Base-by-base conservation (phyloP, 257 asterid genomes). In the Primulina eburnea region DNA sequence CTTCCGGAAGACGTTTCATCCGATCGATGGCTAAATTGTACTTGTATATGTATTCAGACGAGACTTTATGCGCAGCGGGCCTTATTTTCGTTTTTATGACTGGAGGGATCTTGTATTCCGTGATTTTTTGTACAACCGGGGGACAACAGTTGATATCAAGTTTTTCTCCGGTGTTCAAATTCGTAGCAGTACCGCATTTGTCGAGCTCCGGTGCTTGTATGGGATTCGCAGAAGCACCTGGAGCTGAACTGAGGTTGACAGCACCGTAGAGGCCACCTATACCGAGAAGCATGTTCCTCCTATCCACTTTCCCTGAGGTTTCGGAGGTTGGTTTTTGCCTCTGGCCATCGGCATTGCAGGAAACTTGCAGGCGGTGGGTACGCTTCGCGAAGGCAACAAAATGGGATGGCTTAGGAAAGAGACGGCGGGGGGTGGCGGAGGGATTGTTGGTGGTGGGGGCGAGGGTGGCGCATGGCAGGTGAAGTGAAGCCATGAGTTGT, bases 141-240 rank as follows among this genome's bases (percentile, higher is more conserved):
- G 75, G 79, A 32, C 79, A 75, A 33, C 79, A 75, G 16, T 35
- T 10, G 8, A 50, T 14, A 20, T 47, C 56, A 5, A 47, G 8
- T 16, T 14, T 16, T 16, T 16, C 20, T 20, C 56, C 56, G 20
- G 56, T 16, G 20, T 16, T 47, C 56, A 4, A 1, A 5, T 47
- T 16, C 0, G 56, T 16, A 16, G 56, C 56, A 5, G 56, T 47
- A 1, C 56, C 20, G 2, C 56, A 47, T 47, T 47, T 47, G 56
- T 47, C 56, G 56, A 47, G 56, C 56, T 47, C 56, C 56, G 56
- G 56, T 4, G 56, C 20, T 47, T 47, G 56, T 1, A 47, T 2
- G 56, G 56, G 56, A 1, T 47, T 47, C 20, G 56, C 56, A 5
- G 56, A 47, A 4, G 56, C 56, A 5, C 56, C 56, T 1, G 56